phyloP scores from a whole-genome alignment of 116 monocot species.

The Papilionanthe hybrid region DNA sequence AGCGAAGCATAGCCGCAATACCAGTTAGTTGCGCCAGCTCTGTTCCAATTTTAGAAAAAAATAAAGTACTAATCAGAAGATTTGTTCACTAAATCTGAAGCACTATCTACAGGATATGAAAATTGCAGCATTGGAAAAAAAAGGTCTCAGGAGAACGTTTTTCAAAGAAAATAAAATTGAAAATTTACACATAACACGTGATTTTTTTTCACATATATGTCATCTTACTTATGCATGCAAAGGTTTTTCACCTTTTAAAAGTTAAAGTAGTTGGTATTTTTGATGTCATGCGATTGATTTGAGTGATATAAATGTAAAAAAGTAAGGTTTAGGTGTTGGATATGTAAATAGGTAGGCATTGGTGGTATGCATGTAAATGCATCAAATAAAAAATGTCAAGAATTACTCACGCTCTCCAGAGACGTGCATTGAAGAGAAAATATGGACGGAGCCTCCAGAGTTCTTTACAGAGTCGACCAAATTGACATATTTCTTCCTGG shows the following conservation, averaged over 20 bases:
- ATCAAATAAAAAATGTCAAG: neutral
- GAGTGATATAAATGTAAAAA: too few relatives aligned
- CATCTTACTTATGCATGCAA: too few relatives aligned
- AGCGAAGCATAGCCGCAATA: conserved; percentile 88
- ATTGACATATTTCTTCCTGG: conserved; percentile 72
- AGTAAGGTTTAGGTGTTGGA: too few relatives aligned
- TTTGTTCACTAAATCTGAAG: neutral
- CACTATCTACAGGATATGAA: too few relatives aligned
- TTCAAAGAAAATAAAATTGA: neutral
- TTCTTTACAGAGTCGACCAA: conserved; percentile 86
- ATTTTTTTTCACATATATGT: too few relatives aligned
- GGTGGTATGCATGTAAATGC: too few relatives aligned
- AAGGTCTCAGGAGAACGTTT: neutral
- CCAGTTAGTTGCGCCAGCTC: conserved; percentile 83
- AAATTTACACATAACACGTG: too few relatives aligned
- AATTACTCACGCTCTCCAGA: conserved; percentile 87
- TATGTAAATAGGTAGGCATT: too few relatives aligned
- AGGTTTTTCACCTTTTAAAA: too few relatives aligned
- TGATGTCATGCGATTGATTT: too few relatives aligned
- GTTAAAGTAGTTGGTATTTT: too few relatives aligned
- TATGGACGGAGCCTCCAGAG: conserved; percentile 64
- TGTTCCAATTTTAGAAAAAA: conserved; percentile 19
- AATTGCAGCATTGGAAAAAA: too few relatives aligned
- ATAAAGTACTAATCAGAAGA: neutral
- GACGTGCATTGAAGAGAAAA: conserved; percentile 91